Percentiles rank a stretch among this genome's conserved stretches.
Conservation (phyloP, 495 filamentous ascomycete species). For the Haplographium delicatum region DNA sequence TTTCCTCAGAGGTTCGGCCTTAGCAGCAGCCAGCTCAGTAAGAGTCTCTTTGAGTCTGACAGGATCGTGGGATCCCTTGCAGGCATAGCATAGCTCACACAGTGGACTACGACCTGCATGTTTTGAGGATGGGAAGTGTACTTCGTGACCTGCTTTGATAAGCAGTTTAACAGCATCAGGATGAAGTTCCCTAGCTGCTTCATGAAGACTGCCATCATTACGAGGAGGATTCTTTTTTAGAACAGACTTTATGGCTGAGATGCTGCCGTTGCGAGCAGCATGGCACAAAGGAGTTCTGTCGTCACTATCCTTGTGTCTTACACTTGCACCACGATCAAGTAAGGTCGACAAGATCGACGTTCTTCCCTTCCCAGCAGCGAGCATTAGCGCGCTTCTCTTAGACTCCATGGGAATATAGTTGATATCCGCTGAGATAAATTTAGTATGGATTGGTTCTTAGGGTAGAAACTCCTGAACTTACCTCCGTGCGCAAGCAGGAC, state of each 20-base stretch:
- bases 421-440: not conserved
- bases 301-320: not conserved
- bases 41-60: not conserved
- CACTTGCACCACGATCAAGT: slow-evolving; percentile 1
- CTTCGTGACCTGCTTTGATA: slow-evolving; percentile 3
- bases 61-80: not conserved
- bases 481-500: not conserved
- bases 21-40: not conserved
- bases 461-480: not conserved
- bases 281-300: slow-evolving; percentile 1
- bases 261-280: not conserved
- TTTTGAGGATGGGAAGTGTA: not conserved
- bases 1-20: slow-evolving; percentile 23
- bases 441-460: not conserved
- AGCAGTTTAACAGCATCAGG: not conserved
- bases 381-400: not conserved
- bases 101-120: not conserved
- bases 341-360: not conserved
- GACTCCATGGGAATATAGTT: not conserved
- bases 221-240: not conserved
- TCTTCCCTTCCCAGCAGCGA: not conserved
- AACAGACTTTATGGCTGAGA: not conserved
- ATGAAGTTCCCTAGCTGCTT: slow-evolving; percentile 9
- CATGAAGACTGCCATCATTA: slow-evolving; percentile 11
- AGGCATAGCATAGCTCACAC: not conserved